Percentiles rank a stretch among this genome's conserved stretches.
These are phyloP conservation scores for Zygosaccharomyces pseudorouxii DNA, from an alignment of 805 yeast species.

Conservation along the genomic window DNA sequence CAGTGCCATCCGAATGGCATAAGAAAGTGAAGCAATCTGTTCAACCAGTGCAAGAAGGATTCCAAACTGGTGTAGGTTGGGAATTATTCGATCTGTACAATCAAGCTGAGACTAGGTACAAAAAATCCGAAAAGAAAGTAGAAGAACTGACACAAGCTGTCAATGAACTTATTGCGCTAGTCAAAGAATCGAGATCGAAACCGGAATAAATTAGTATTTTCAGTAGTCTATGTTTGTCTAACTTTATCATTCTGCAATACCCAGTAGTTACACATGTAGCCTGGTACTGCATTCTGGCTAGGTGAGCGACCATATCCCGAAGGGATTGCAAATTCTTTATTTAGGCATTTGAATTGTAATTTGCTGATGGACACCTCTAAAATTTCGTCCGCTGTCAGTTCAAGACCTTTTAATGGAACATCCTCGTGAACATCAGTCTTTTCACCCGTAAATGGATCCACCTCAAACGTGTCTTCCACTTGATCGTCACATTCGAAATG, in stretches of 20 bases:
- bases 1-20: conserved; percentile 51
- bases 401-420: conserved; percentile 42
- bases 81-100: conserved; percentile 52
- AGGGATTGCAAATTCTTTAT: conserved; percentile 40
- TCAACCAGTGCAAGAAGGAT: conserved; percentile 59
- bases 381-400: conserved; percentile 51
- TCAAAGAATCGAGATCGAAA: conserved; percentile 19
- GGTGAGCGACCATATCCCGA: conserved; percentile 51
- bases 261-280: conserved; percentile 63
- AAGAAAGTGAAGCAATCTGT: conserved; percentile 42
- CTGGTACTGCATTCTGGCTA: conserved; percentile 44
- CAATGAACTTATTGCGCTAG: conserved; percentile 15
- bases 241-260: conserved; percentile 39
- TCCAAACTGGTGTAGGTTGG: conserved; percentile 55
- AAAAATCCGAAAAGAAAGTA: conserved; percentile 15
- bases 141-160: conserved; percentile 17
- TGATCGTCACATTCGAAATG: conserved; percentile 52
- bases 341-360: conserved; percentile 47
- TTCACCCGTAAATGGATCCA: conserved; percentile 22
- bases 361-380: conserved; percentile 34
- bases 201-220: conserved; percentile 1
- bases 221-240: too few species aligned
- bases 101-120: conserved; percentile 40
- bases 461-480: conserved; percentile 23
- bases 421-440: conserved; percentile 20